phyloP scores from a whole-genome alignment of 2,329 filamentous ascomycete species.

The Fonsecaea pedrosoi region DNA sequence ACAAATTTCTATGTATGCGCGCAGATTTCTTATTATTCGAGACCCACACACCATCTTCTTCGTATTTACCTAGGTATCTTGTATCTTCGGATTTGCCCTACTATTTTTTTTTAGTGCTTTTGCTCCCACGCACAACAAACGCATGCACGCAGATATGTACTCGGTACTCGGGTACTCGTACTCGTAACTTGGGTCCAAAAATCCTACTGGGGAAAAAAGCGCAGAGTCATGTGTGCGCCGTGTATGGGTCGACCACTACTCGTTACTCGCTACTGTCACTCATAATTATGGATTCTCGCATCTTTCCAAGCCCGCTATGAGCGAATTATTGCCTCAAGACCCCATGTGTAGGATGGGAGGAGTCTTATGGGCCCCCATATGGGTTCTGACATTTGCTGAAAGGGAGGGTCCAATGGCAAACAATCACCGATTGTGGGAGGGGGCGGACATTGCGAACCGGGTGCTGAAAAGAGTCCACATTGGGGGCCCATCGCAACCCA shows the following conservation, averaged over 20 bases:
- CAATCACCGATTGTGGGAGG: constrained; percentile 1
- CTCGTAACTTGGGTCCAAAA: not conserved
- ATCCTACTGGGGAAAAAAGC: not conserved
- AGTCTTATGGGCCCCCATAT: not conserved
- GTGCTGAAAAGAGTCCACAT: not conserved
- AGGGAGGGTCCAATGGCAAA: constrained; percentile 4
- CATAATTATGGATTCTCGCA: not conserved
- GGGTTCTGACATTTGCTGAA: not conserved
- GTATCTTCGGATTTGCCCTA: not conserved
- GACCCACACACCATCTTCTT: not conserved
- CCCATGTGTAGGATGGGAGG: not conserved
- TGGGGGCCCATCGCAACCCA: not conserved
- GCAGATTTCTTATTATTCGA: no score
- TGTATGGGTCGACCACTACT: not conserved
- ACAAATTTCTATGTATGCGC: not conserved
- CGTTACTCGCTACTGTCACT: not conserved
- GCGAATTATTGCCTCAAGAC: constrained; percentile 4
- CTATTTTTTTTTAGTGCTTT: not conserved
- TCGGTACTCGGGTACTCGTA: not conserved
- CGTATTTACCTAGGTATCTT: not conserved
- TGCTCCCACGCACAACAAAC: not conserved
- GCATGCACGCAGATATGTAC: no score
- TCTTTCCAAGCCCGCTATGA: not conserved
- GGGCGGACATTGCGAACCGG: constrained; percentile 13
- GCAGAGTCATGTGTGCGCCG: not conserved